phyloP scores from a whole-genome alignment of 1,284 basidiomycete genomes.

The Trametes sp. region DNA sequence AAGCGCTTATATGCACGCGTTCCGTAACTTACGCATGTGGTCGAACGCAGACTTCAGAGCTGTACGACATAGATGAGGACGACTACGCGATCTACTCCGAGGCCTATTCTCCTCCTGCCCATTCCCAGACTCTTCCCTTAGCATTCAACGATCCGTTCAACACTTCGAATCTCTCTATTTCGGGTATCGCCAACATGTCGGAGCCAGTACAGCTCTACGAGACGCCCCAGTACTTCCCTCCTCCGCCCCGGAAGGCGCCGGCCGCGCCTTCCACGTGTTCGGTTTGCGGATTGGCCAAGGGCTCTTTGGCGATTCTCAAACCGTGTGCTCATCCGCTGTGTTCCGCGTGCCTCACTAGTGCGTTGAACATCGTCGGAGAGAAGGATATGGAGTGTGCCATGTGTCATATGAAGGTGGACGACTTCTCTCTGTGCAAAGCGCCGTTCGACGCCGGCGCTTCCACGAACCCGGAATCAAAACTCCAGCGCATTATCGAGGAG shows the following conservation, averaged over 20 bases:
- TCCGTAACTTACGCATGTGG: neutral
- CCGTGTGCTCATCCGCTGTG: constrained; percentile 80
- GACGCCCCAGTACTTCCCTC: constrained; percentile 27
- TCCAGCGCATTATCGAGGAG: constrained; percentile 27
- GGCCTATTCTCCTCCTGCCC: constrained; percentile 47
- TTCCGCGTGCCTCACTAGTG: constrained; percentile 80
- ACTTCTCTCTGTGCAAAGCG: constrained; percentile 62
- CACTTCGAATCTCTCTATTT: constrained; percentile 36
- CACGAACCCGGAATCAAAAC: constrained; percentile 12
- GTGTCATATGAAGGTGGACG: constrained; percentile 69
- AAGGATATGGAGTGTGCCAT: constrained; percentile 85
- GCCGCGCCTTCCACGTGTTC: constrained; percentile 47
- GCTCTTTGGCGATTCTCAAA: constrained; percentile 67
- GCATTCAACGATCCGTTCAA: constrained; percentile 46
- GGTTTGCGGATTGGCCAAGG: constrained; percentile 55
- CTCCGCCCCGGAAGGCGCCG: constrained; percentile 17
- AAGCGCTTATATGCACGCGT: neutral
- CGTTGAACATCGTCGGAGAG: constrained; percentile 84
- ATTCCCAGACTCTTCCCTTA: constrained; percentile 44
- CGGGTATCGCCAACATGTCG: constrained; percentile 37
- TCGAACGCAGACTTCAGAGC: constrained; percentile 54
- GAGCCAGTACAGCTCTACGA: constrained; percentile 40
- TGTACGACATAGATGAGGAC: constrained; percentile 79
- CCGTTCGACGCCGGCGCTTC: constrained; percentile 6
- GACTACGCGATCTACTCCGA: constrained; percentile 60